Base-by-base conservation (phyloP, 1,284 basidiomycete genomes). In the Entoloma clypeatum region DNA sequence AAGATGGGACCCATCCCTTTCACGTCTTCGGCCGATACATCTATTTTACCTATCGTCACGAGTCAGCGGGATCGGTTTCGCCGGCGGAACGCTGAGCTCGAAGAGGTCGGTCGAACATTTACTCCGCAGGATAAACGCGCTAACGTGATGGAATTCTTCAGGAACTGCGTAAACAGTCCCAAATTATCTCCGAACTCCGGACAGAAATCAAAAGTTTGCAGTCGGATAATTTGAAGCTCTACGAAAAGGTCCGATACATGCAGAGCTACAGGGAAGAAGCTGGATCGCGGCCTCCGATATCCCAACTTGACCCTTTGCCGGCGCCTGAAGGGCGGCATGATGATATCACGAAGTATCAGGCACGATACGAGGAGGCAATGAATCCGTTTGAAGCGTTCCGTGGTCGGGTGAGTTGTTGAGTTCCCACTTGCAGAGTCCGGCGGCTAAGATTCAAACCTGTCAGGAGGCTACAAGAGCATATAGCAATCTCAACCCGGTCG, bases 301-400 rank as follows among this genome's bases (percentile, higher is more conserved):
- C 77, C 11, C 81, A 86, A 41, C 68, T 86, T 27, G 79, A 87
- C 54, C 84, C 85, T 6, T 60, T 87, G 4, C 81, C 81, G 13
- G 66, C 69, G 1, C 71, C 65, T 9, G 49, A 59, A 19, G 52
- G 55, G n/a, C 57, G 58, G 14, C 57, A 74, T 25, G 86, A 86
- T 48, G 91, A 92, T 49, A 79, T 95, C 62, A 86, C 85, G 53
- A 89, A 85, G 59, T 99, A 98, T 63, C 81, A 86, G 40, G 79
- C 86, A 47, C 78, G 90, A 59, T 98, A 98, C 59, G 94, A 99
- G 60, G 91, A 96, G 61, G 79, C 86, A 34, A 91, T 98, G 80
- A 97, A 99, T 58, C 95, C 95, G 0, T 99, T 98, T 61, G 92
- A 97, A 62, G 90, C 88, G 3, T 98, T 99, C 74, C 81, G 92